phyloP scores from a whole-genome alignment of 2,329 filamentous ascomycete genomes.

The Alternaria viburni region DNA sequence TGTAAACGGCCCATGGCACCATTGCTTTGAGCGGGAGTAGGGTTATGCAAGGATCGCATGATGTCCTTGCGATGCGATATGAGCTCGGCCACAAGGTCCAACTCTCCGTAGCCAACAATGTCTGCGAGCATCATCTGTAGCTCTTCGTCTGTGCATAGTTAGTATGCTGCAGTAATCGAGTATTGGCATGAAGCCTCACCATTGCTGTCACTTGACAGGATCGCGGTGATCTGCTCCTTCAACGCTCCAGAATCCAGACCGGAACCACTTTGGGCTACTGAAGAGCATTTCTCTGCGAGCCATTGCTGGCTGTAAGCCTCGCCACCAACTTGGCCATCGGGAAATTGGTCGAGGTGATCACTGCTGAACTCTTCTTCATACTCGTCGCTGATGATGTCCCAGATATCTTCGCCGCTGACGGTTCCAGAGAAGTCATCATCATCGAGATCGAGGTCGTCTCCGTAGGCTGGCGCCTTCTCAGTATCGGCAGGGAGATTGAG shows the following conservation, averaged over 20 bases:
- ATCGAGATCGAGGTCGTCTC: constrained; percentile 66
- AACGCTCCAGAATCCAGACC: constrained; percentile 74
- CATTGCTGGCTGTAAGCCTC: constrained; percentile 67
- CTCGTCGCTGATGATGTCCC: constrained; percentile 85
- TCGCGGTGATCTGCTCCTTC: constrained; percentile 75
- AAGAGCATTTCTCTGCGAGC: constrained; percentile 72
- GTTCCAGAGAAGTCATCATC: constrained; percentile 69
- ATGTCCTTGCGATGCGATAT: constrained; percentile 78
- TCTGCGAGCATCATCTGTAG: constrained; percentile 91
- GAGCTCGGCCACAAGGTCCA: constrained; percentile 93
- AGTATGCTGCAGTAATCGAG: neutral
- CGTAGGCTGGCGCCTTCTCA: constrained; percentile 58
- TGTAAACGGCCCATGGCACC: constrained; percentile 66
- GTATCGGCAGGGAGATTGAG: constrained; percentile 63
- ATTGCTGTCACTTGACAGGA: constrained; percentile 70
- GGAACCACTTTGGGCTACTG: constrained; percentile 68
- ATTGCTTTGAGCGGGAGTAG: constrained; percentile 47
- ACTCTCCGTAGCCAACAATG: constrained; percentile 87
- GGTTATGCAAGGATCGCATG: constrained; percentile 37
- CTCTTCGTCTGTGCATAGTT: constrained; percentile 69
- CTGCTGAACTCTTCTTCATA: constrained; percentile 70
- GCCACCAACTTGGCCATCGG: constrained; percentile 35
- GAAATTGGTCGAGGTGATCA: constrained; percentile 65
- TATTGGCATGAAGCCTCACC: constrained; percentile 21
- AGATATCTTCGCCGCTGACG: constrained; percentile 79